Evolutionary conservation across 805 yeast species (phyloP).

Genomic region (Kodamaea neixiangensis): DNA sequence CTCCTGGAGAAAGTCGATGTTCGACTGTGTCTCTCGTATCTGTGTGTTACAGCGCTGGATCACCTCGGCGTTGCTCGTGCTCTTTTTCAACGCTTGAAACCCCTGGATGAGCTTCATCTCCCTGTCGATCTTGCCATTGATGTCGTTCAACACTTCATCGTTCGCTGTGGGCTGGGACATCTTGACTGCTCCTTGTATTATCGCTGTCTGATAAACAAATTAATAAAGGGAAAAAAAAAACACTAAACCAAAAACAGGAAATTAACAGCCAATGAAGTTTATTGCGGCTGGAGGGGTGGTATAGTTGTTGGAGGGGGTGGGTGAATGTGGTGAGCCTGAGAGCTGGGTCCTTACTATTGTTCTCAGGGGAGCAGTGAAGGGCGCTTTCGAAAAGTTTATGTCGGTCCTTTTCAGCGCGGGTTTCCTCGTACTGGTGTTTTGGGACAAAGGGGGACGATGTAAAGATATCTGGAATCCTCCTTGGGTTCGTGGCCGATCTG

Average conservation of each 20-base stretch:
- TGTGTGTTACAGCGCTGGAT: conserved; percentile 89
- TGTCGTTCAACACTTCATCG: conserved; percentile 56
- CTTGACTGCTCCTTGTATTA: background rate
- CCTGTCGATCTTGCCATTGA: conserved; percentile 81
- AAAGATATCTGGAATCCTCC: background rate
- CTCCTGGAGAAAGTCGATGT: conserved; percentile 84
- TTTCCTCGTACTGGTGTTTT: background rate
- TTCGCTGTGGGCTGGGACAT: conserved; percentile 14
- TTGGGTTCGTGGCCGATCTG: background rate
- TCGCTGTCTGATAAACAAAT: background rate
- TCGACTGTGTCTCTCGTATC: conserved; percentile 88
- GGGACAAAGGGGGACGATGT: background rate
- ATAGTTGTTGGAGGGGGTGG: background rate
- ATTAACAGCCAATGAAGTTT: background rate
- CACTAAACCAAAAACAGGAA: background rate
- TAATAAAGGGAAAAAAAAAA: background rate
- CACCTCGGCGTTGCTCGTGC: conserved; percentile 77
- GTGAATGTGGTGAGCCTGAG: background rate
- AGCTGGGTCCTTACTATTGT: background rate
- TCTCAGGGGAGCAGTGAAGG: background rate
- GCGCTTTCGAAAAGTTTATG: background rate
- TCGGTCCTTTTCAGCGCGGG: background rate
- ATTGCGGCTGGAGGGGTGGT: background rate
- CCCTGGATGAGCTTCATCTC: conserved; percentile 88
- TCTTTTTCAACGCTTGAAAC: conserved; percentile 75